phyloP scores from a whole-genome alignment of 2,329 filamentous ascomycete genomes.

The Chaetoscypha palmicola region DNA sequence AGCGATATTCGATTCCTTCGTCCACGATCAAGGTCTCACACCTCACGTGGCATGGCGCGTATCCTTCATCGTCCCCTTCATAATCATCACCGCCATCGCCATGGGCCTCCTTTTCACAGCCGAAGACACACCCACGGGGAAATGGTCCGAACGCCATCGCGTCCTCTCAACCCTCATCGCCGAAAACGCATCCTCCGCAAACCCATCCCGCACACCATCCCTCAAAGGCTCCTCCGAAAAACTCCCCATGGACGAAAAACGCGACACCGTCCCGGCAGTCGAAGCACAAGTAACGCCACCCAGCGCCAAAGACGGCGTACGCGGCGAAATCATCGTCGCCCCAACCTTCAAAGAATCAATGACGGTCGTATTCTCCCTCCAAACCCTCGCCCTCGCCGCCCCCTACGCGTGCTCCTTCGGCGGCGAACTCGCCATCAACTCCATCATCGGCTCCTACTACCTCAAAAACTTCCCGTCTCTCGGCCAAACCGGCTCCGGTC shows the following conservation, averaged over 20 bases:
- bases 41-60: conserved; percentile 71
- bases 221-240: conserved; percentile 2
- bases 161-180: conserved; percentile 37
- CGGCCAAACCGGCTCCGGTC: conserved; percentile 45
- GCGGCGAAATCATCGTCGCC: conserved; percentile 43
- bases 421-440: conserved; percentile 53
- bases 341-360: conserved; percentile 45
- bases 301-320: conserved; percentile 45
- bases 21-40: conserved; percentile 48
- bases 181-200: conserved; percentile 32
- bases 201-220: conserved; percentile 1
- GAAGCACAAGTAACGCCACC: conserved; percentile 36
- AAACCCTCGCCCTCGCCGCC: conserved; percentile 46
- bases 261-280: conserved; percentile 36
- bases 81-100: conserved; percentile 60
- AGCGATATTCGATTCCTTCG: conserved; percentile 72
- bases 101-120: conserved; percentile 63
- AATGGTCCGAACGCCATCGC: conserved; percentile 65
- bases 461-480: conserved; percentile 48
- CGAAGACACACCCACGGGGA: conserved; percentile 72
- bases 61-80: conserved; percentile 73
- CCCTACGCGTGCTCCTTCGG: conserved; percentile 57
- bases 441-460: conserved; percentile 50
- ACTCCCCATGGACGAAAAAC: background rate
- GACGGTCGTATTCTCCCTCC: conserved; percentile 40